Evolutionary conservation across 2,329 filamentous ascomycete species (phyloP), one percentile per base, ranked within the genome.

Genomic region (Neospermospora avenae): DNA sequence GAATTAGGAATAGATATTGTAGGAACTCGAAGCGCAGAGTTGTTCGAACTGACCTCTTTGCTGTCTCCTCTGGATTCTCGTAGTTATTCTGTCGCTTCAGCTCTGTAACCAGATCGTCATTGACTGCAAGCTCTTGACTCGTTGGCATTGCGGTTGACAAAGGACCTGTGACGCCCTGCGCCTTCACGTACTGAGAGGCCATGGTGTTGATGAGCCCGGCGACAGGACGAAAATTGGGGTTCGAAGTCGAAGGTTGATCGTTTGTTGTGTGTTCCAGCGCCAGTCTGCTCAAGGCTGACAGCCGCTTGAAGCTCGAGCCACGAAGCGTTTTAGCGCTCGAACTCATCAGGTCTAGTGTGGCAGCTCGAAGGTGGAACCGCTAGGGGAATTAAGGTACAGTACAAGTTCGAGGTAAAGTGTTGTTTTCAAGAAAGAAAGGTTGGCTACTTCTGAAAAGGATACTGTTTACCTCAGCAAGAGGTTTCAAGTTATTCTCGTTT

Each of bases 51-150:
- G 76, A 91, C 90, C 93, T 88, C 74, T 90, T 91, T 64, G 91
- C 83, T 3, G 91, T 96, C 72, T 96, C 95, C 45, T 90, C 82
- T 14, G 86, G 83, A 55, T 84, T 85, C 76, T 98, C 95, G 70
- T 96, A 99, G 55, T 95, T 96, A 76, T 96, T 93, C 76, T 97
- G 90, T 42, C 81, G 81, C 73, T 91, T 91, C 63, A 99, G 78
- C 76, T 97, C 93, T 58, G 90, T 85, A 59, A 96, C 83, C 46
- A 99, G 83, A 58, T 87, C 81, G 67, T 91, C 87, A 69, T 91
- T 96, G 54, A 89, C 84, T 65, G 87, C 82, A 59, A 88, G 84
- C 74, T 99, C 93, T 39, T 83, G 78, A 58, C 88, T 83, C 1
- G 89, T 95, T 4, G 95, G 95, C 24, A 92, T 80, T 22, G 81